Percentiles rank a stretch among this genome's conserved stretches.
Evolutionary conservation across 1,284 basidiomycete genomes (phyloP).

Genomic region (Phellopilus nigrolimitatus): DNA sequence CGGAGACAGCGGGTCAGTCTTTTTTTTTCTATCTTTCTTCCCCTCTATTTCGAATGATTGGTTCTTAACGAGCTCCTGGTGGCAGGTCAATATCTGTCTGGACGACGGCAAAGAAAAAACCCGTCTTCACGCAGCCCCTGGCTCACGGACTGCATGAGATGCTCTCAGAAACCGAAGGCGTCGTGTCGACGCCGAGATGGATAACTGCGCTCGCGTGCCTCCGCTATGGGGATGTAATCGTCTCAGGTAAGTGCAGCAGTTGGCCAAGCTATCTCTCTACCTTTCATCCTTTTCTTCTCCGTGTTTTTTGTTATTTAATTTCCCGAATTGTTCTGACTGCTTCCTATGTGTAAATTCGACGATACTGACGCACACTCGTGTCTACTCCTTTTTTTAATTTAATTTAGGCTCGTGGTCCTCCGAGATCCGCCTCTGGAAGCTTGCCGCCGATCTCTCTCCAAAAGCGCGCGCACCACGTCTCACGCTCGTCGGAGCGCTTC

Average conservation of each 20-base stretch:
- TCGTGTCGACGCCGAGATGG: constrained; percentile 80
- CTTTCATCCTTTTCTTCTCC: neutral
- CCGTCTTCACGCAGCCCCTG: constrained; percentile 77
- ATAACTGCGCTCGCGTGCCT: constrained; percentile 81
- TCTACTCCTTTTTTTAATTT: too few relatives aligned
- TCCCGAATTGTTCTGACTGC: too few relatives aligned
- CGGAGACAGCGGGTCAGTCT: constrained; percentile 86
- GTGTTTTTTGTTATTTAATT: constrained; percentile 11
- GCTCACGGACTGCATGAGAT: constrained; percentile 83
- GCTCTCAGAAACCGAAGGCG: constrained; percentile 67
- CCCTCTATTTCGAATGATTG: too few relatives aligned
- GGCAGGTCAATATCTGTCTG: constrained; percentile 85
- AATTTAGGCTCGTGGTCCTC: constrained; percentile 98
- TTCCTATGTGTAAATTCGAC: too few relatives aligned
- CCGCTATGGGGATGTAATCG: constrained; percentile 89
- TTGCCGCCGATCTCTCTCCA: constrained; percentile 41
- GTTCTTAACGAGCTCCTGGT: neutral
- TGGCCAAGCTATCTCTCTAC: neutral
- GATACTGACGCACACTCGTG: too few relatives aligned
- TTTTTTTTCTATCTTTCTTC: constrained; percentile 3
- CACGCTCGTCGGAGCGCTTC: constrained; percentile 55
- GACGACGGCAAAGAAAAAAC: constrained; percentile 95
- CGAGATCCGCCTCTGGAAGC: constrained; percentile 81
- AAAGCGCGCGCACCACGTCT: constrained; percentile 47
- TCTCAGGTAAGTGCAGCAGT: constrained; percentile 59